Base-by-base conservation (phyloP, 345 rosid genomes). In the Hibiscus syriacus region DNA sequence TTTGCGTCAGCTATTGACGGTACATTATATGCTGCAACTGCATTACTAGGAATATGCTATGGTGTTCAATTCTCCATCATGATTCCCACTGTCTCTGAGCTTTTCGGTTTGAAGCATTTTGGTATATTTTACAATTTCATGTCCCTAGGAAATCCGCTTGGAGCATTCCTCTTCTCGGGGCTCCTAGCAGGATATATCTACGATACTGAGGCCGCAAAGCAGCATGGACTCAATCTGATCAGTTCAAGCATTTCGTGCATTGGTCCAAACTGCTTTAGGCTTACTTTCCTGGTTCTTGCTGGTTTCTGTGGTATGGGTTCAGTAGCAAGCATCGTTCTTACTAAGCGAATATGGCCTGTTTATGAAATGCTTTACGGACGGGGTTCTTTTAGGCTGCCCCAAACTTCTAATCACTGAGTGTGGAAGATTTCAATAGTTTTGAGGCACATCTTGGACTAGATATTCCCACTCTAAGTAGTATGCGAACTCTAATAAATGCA, bases 1-100 rank as follows among this genome's bases (percentile, higher is more conserved):
- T 87, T 83, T 41, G 92, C 92, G 70, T 85, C 86, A 3, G 84
- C 80, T 23, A 54, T 81, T 43, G 64, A 74, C 6, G 87, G 87
- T 30, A 79, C 79, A 36, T 80, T 87, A 30, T 83, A 70, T 57
- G 77, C 62, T 22, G 89, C 89, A 59, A 87, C 80, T 71, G 85
- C 85, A 43, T 70, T 82, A 30, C 85, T 87, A 3, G 92, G 92
- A 9, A 65, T 85, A 68, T 87, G 89, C 79, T 85, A 76, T 9
- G 89, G 92, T 9, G 85, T 83, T 65, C 89, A 84, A 55, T 81
- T 84, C 77, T 80, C 87, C 11, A 59, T 85, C 58, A 84, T 85
- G 92, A 73, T 85, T 54, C 89, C 89, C 3, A 87, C 87, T 1
- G 89, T 83, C 54, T 85, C 92, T 0, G 87, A 83, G 84, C 87